These are phyloP conservation scores for Sodiomyces alkalinus DNA, from an alignment of 2,329 filamentous ascomycete species.

Conservation along the genomic window DNA sequence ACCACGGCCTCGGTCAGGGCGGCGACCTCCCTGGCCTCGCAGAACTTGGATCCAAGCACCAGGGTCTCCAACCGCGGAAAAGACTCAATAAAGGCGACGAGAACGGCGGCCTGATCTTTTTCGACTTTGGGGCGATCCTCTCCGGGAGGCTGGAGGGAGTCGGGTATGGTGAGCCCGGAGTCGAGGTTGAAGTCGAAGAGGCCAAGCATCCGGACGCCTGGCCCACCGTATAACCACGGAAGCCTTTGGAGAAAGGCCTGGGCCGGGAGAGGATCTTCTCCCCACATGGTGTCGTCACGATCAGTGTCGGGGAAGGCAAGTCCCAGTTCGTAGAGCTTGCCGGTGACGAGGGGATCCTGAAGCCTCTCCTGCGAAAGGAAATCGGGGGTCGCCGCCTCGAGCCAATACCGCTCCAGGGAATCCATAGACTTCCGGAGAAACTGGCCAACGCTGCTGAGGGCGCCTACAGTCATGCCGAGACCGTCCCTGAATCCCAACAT, in stretches of 20 bases:
- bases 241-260: slow-evolving; percentile 15
- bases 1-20: slow-evolving; percentile 4
- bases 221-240: slow-evolving; percentile 19
- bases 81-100: slow-evolving; percentile 7
- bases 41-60: slow-evolving; percentile 5
- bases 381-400: background rate
- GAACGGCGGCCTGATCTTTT: slow-evolving; percentile 1
- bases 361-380: background rate
- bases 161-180: slow-evolving; percentile 3
- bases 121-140: background rate
- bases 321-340: slow-evolving; percentile 1
- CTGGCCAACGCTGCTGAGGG: no score
- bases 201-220: slow-evolving; percentile 18
- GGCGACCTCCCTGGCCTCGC: slow-evolving; percentile 1
- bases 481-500: no score
- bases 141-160: background rate
- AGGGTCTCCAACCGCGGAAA: slow-evolving; percentile 9
- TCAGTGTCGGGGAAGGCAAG: slow-evolving; percentile 1
- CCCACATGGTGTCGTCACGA: no score
- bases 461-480: no score
- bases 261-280: no score
- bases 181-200: slow-evolving; percentile 20
- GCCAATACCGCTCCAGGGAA: slow-evolving; percentile 7
- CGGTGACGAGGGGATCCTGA: no score
- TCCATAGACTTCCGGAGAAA: no score